phyloP scores from a whole-genome alignment of 495 filamentous ascomycete species.

The Pyronema domesticum region DNA sequence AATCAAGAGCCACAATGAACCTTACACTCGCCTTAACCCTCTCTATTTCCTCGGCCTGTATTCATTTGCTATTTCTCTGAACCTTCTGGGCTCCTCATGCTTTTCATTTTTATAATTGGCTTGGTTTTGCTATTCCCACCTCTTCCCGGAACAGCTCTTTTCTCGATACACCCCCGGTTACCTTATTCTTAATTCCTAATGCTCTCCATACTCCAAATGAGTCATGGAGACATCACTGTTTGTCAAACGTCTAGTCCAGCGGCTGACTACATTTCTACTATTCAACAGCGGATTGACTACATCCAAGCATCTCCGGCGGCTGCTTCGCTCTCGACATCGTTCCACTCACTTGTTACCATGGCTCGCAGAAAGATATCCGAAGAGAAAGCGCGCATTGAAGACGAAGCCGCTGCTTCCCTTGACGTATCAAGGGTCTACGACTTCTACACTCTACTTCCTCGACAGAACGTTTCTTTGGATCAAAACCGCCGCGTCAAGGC shows the following conservation, averaged over 20 bases:
- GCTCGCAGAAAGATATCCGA: constrained; percentile 65
- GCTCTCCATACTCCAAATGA: background rate
- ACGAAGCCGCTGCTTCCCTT: constrained; percentile 71
- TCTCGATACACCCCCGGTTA: background rate
- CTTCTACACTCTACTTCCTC: constrained; percentile 50
- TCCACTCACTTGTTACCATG: constrained; percentile 54
- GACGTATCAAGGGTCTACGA: constrained; percentile 66
- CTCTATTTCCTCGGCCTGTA: background rate
- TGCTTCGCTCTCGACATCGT: constrained; percentile 37
- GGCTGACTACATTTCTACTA: background rate
- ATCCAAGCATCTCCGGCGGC: constrained; percentile 41
- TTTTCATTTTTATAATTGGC: too few species aligned
- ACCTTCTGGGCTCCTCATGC: too few species aligned
- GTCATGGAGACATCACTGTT: constrained; percentile 1
- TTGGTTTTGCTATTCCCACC: too few species aligned
- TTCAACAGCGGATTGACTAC: constrained; percentile 31
- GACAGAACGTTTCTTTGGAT: constrained; percentile 53
- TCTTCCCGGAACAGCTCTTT: background rate
- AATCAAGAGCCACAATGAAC: too few species aligned
- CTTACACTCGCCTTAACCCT: too few species aligned
- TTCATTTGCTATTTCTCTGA: background rate
- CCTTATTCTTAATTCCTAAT: background rate
- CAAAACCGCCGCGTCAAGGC: constrained; percentile 58
- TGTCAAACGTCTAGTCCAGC: constrained; percentile 5
- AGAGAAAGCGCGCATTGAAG: constrained; percentile 71